Evolutionary conservation across 352 stramenopile species (phyloP).

Genomic region (Pythium plurisporium): DNA sequence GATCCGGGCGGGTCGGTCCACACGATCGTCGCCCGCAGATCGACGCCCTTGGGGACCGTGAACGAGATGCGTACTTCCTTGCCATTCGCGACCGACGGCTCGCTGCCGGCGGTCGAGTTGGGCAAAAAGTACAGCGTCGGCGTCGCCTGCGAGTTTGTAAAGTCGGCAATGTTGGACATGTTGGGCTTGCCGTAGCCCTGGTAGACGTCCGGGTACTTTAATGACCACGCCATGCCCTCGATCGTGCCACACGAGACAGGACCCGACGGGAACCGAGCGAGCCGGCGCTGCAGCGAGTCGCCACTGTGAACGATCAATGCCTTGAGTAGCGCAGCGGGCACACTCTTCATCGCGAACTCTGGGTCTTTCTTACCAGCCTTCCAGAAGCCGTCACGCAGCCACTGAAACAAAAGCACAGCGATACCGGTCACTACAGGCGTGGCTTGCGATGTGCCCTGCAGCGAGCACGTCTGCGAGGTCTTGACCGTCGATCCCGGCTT

Average conservation of each 20-base stretch:
- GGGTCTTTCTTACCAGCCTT: constrained; percentile 52
- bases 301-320: constrained; percentile 80
- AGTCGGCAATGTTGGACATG: constrained; percentile 72
- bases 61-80: constrained; percentile 69
- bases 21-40: constrained; percentile 67
- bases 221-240: constrained; percentile 25
- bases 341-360: constrained; percentile 43
- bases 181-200: constrained; percentile 83
- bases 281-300: constrained; percentile 42
- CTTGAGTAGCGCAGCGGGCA: constrained; percentile 74
- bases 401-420: constrained; percentile 70
- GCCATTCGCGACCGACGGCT: constrained; percentile 46
- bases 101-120: constrained; percentile 59
- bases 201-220: constrained; percentile 69
- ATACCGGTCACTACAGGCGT: constrained; percentile 73
- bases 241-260: constrained; percentile 46
- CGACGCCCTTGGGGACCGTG: constrained; percentile 53
- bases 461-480: constrained; percentile 51
- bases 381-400: constrained; percentile 79
- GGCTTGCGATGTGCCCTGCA: constrained; percentile 76
- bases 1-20: constrained; percentile 77
- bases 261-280: constrained; percentile 34
- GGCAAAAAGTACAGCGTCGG: constrained; percentile 66
- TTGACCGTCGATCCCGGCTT: constrained; percentile 47
- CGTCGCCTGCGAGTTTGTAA: constrained; percentile 20